A percentile compares a stretch with the other conserved stretches of the same genome.
Evolutionary conservation across 306 rosid genomes (phyloP).

Genomic region (Elaeagnus macrophylla): DNA sequence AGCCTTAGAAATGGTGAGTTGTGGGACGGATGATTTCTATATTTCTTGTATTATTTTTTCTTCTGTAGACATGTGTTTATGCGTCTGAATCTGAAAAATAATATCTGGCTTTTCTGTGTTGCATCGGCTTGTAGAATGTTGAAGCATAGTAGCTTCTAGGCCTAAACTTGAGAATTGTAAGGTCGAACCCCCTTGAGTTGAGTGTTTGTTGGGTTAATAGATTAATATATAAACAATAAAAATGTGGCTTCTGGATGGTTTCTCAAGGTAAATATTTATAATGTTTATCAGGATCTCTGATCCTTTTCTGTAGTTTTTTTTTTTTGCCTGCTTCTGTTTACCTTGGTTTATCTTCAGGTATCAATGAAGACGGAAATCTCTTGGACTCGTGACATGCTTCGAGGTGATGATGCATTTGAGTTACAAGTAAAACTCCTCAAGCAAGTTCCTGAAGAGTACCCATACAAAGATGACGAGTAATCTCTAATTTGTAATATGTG

Average conservation of each 20-base stretch:
- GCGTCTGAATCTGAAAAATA: neutral
- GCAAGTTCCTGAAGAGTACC: constrained; percentile 97
- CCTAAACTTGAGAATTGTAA: too few relatives aligned
- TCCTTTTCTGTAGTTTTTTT: too few relatives aligned
- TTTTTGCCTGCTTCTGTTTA: too few relatives aligned
- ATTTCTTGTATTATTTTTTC: neutral
- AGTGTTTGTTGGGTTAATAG: too few relatives aligned
- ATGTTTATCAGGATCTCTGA: too few relatives aligned
- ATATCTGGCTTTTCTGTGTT: too few relatives aligned
- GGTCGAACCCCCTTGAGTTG: too few relatives aligned
- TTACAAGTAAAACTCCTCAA: constrained; percentile 86
- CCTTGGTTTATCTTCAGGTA: constrained; percentile 34
- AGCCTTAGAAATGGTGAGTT: constrained; percentile 92
- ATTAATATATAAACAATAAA: too few relatives aligned
- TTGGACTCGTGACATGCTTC: constrained; percentile 85
- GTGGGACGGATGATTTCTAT: constrained; percentile 1
- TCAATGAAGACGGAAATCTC: constrained; percentile 95
- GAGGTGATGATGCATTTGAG: constrained; percentile 88
- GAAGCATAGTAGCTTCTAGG: too few relatives aligned
- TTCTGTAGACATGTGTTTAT: neutral
- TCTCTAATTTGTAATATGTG: constrained; percentile 6
- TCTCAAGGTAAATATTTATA: too few relatives aligned
- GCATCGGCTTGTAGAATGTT: too few relatives aligned
- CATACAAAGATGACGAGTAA: constrained; percentile 91
- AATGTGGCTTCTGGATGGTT: too few relatives aligned